Evolutionary conservation across 2,329 filamentous ascomycete genomes (phyloP).

Genomic region (Onygenales sp.): DNA sequence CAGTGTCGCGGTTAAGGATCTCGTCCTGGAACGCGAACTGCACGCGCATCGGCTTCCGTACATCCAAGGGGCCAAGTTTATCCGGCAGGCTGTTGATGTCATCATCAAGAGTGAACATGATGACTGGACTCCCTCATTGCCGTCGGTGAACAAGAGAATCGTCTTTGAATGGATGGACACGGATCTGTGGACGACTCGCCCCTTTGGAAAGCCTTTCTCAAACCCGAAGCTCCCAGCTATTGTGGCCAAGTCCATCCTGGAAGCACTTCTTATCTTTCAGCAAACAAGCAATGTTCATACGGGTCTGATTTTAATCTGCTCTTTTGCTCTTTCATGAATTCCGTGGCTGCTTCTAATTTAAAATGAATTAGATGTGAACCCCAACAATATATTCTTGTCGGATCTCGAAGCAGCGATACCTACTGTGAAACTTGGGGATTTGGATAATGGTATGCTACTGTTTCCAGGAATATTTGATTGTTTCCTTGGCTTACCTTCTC

Average conservation of each 20-base stretch:
- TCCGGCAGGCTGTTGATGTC: conserved; percentile 7
- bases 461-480: not conserved
- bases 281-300: conserved; percentile 6
- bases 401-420: conserved; percentile 2
- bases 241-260: conserved; percentile 8
- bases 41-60: conserved; percentile 7
- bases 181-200: conserved; percentile 7
- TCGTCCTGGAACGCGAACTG: conserved; percentile 6
- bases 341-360: not conserved
- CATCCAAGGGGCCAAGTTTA: conserved; percentile 7
- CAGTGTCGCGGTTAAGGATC: conserved; percentile 8
- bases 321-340: not conserved
- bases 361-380: conserved; percentile 6
- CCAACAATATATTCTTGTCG: conserved; percentile 10
- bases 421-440: conserved; percentile 7
- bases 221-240: conserved; percentile 8
- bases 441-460: conserved; percentile 7
- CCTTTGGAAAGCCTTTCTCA: conserved; percentile 8
- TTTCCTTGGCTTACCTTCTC: not conserved
- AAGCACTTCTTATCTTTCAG: conserved; percentile 7
- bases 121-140: conserved; percentile 5
- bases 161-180: conserved; percentile 10
- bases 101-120: conserved; percentile 7
- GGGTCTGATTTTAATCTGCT: conserved; percentile 1
- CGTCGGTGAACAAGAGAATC: conserved; percentile 8